Evolutionary conservation across 2,329 filamentous ascomycete genomes (phyloP).

Genomic region (Penicillium sp.): DNA sequence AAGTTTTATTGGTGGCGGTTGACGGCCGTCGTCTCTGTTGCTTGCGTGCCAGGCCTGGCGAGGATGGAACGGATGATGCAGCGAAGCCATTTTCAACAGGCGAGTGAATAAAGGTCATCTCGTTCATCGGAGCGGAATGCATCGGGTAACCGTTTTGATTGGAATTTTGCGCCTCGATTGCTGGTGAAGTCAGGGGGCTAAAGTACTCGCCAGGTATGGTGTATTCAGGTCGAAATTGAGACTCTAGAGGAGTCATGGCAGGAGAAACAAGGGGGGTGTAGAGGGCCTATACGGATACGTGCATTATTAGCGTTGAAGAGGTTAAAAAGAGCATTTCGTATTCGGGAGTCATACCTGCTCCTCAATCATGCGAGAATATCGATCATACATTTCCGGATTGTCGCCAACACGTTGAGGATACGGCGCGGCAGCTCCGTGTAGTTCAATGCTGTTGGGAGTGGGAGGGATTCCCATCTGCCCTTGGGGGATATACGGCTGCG

Average conservation of each 20-base stretch:
- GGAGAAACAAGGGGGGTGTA: constrained; percentile 57
- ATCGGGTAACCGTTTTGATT: constrained; percentile 42
- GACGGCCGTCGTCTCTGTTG: constrained; percentile 43
- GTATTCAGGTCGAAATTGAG: constrained; percentile 53
- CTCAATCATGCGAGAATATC: constrained; percentile 48
- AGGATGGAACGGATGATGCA: constrained; percentile 36
- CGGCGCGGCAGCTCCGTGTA: constrained; percentile 49
- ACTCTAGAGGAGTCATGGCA: constrained; percentile 56
- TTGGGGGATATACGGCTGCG: constrained; percentile 37
- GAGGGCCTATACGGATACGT: constrained; percentile 41
- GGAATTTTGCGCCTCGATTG: constrained; percentile 53
- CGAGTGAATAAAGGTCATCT: constrained; percentile 48
- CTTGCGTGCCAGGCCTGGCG: constrained; percentile 43
- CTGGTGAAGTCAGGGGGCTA: constrained; percentile 56
- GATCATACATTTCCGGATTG: constrained; percentile 49
- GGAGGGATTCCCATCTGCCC: constrained; percentile 48
- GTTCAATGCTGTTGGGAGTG: constrained; percentile 55
- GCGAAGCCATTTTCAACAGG: constrained; percentile 46
- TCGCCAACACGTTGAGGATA: constrained; percentile 48
- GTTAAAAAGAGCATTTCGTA: background rate
- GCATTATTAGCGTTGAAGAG: constrained; percentile 23
- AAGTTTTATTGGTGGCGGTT: constrained; percentile 35
- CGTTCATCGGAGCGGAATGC: constrained; percentile 41
- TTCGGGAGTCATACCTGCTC: constrained; percentile 44
- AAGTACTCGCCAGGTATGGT: constrained; percentile 55